These are phyloP conservation scores for Phytophthora rubi DNA, from an alignment of 352 stramenopile species.

Conservation along the genomic window DNA sequence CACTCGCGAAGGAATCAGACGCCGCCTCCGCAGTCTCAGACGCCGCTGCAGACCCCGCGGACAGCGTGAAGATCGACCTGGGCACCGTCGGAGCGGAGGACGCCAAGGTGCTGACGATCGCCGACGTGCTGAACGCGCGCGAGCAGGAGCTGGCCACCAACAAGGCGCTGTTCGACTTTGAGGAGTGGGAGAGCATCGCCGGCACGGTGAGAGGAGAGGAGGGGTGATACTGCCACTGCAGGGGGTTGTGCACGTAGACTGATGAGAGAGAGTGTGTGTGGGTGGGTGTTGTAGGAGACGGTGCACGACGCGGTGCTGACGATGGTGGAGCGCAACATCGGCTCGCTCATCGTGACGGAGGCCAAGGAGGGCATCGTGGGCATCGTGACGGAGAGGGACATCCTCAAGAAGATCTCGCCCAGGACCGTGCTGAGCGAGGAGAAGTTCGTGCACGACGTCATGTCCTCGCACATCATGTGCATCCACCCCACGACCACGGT, in stretches of 20 bases:
- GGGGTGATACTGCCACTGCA: neutral
- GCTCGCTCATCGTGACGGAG: constrained; percentile 84
- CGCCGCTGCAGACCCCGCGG: constrained; percentile 19
- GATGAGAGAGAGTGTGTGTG: constrained; percentile 6
- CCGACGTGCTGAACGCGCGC: constrained; percentile 67
- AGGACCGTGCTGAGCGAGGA: constrained; percentile 52
- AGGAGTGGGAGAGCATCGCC: constrained; percentile 80
- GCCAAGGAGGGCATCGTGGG: constrained; percentile 73
- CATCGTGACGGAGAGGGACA: constrained; percentile 85
- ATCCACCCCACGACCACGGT: constrained; percentile 81
- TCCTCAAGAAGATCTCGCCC: constrained; percentile 79
- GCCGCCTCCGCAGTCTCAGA: neutral
- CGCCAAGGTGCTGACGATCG: constrained; percentile 74
- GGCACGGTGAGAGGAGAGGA: constrained; percentile 45
- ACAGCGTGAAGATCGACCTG: constrained; percentile 57
- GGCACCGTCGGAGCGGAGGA: constrained; percentile 65
- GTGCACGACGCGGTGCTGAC: constrained; percentile 78
- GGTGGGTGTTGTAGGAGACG: constrained; percentile 52
- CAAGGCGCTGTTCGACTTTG: constrained; percentile 51
- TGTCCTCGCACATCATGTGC: constrained; percentile 89
- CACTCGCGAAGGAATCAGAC: constrained; percentile 13
- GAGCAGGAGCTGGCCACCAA: constrained; percentile 59
- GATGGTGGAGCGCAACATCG: constrained; percentile 84
- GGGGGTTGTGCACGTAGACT: neutral
- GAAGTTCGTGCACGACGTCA: constrained; percentile 78